Evolutionary conservation across 1,284 basidiomycete genomes (phyloP), one percentile per base, ranked within the genome.

Genomic region (Jaminaea rosea): DNA sequence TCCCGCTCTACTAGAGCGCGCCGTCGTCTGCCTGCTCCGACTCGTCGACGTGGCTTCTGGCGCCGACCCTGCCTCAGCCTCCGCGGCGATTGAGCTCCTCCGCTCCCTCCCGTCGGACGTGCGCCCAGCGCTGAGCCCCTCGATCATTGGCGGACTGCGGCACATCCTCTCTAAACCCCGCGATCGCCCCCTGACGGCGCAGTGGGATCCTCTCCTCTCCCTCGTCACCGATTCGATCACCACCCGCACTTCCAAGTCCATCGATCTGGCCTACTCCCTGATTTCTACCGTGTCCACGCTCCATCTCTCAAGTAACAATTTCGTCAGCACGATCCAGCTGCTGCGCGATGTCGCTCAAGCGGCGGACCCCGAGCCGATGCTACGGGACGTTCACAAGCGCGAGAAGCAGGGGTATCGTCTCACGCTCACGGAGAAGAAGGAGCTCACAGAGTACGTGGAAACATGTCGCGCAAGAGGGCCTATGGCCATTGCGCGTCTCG

Each of bases 151-250:
- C 4, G 94, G 94, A 0, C 79, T 97, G 11, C 80, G 82, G 28
- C 75, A 84, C 53, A 83, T 98, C 37, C 77, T 94, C 26, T 82
- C 85, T 65, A 83, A 24, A 23, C 39, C 39, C 24, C 86, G 46
- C 82, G 89, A 65, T 77, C 79, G 32, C 78, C 82, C 4, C 82
- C 34, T 13, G 57, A 86, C 83, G 54, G 91, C 89, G 2, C 85
- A 87, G 63, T 98, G 94, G 94, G 88, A 87, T 50, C 78, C 97
- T 29, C 81, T 93, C 15, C 88, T 94, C 64, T 85, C 88, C 1
- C 79, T 97, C n/a, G 81, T 98, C 62, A 82, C 87, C 36, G 85
- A 60, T 45, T 63, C 61, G 31, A 60, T 85, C 0, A 90, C 88
- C 0, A 82, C 89, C 42, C 80, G 84, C 7, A 87, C 94, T 64